These are phyloP conservation scores for Biscogniauxia mediterranea DNA, from an alignment of 2,329 filamentous ascomycete genomes.

Conservation along the genomic window DNA sequence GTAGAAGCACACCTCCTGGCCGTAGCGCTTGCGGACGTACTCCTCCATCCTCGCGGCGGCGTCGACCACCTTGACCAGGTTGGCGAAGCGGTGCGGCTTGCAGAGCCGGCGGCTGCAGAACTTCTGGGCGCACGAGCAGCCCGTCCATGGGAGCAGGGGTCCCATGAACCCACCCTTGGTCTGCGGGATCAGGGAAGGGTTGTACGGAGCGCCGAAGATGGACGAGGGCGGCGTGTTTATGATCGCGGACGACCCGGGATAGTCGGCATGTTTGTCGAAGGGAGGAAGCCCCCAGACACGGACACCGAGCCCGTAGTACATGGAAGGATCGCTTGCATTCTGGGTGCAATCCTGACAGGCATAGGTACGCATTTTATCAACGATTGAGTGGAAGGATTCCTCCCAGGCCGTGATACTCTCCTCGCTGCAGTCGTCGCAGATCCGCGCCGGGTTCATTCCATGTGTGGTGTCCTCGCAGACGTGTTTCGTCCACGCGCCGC, in stretches of 20 bases:
- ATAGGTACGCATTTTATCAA: constrained; percentile 32
- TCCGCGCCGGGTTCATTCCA: neutral
- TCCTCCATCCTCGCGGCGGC: constrained; percentile 25
- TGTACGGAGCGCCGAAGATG: neutral
- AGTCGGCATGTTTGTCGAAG: neutral
- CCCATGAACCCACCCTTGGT: constrained; percentile 7
- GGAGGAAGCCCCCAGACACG: constrained; percentile 30
- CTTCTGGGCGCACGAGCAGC: constrained; percentile 39
- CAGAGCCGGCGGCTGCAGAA: constrained; percentile 35
- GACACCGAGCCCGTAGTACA: constrained; percentile 13
- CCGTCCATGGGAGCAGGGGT: constrained; percentile 29
- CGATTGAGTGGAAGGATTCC: too few species aligned
- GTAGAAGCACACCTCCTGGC: constrained; percentile 30
- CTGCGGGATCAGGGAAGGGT: neutral
- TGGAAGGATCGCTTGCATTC: neutral
- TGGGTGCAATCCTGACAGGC: constrained; percentile 34
- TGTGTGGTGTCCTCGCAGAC: constrained; percentile 23
- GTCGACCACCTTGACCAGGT: constrained; percentile 24
- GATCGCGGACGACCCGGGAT: neutral
- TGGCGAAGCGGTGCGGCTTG: constrained; percentile 33
- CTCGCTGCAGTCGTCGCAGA: constrained; percentile 30
- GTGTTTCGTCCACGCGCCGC: neutral
- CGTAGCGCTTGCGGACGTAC: constrained; percentile 27
- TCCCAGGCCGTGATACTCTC: constrained; percentile 6
- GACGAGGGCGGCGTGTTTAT: neutral